phyloP scores from a whole-genome alignment of 257 asterid species.

The Plantago elongata region DNA sequence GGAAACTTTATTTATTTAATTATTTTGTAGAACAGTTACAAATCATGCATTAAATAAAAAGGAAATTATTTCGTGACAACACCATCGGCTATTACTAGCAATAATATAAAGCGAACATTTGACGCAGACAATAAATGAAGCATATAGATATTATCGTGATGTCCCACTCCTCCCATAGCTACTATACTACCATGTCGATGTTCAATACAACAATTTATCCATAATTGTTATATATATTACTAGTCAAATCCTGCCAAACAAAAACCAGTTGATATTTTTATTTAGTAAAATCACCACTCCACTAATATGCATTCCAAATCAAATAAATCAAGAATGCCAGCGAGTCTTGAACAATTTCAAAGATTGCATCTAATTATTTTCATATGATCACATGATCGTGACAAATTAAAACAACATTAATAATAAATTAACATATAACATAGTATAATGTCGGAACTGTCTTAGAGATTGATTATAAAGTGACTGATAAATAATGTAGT shows the following conservation, averaged over 20 bases:
- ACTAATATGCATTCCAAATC: not conserved
- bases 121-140: constrained; percentile 5
- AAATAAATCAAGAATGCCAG: not conserved
- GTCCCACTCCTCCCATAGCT: too few species aligned
- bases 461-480: too few species aligned
- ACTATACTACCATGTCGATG: not conserved
- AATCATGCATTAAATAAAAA: too few species aligned
- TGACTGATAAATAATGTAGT: too few species aligned
- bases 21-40: too few species aligned
- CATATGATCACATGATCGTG: not conserved
- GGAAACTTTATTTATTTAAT: too few species aligned
- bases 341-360: not conserved
- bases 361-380: not conserved
- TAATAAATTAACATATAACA: too few species aligned
- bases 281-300: not conserved
- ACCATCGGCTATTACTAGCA: too few species aligned
- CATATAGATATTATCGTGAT: not conserved
- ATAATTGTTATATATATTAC: too few species aligned
- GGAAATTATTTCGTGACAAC: too few species aligned
- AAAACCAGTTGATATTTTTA: not conserved
- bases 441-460: too few species aligned
- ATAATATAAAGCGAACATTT: too few species aligned
- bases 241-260: not conserved
- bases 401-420: not conserved
- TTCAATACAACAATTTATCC: not conserved